A percentile compares a stretch with the other conserved stretches of the same genome.
These are phyloP conservation scores for Talaromyces amestolkiae DNA, from an alignment of 2,329 filamentous ascomycete genomes.

Conservation along the genomic window DNA sequence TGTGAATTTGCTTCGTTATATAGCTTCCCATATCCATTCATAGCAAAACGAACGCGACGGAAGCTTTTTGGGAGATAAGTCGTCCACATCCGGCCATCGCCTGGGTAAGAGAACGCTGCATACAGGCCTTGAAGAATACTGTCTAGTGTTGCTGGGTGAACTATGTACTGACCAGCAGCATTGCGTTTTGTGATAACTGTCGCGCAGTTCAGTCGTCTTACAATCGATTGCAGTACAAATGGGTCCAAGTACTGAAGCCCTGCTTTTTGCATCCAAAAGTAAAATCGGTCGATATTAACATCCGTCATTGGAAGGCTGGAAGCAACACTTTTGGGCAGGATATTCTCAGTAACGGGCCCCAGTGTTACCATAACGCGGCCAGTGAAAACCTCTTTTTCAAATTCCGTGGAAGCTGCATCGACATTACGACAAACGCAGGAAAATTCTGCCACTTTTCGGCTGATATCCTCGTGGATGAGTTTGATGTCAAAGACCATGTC, in stretches of 20 bases:
- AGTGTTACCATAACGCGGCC: not conserved
- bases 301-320: not conserved
- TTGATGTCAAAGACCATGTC: constrained; percentile 1
- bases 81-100: constrained; percentile 19
- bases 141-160: constrained; percentile 17
- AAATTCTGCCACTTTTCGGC: not conserved
- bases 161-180: constrained; percentile 22
- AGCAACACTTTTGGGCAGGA: not conserved
- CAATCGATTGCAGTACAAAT: constrained; percentile 23
- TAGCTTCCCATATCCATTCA: not conserved
- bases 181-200: constrained; percentile 2
- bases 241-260: constrained; percentile 27
- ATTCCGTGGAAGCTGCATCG: not conserved
- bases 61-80: constrained; percentile 23
- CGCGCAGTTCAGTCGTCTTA: constrained; percentile 19
- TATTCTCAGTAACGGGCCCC: not conserved
- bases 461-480: not conserved
- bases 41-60: not conserved
- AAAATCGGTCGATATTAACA: constrained; percentile 4
- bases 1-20: not conserved
- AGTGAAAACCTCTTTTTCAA: constrained; percentile 1
- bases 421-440: constrained; percentile 4
- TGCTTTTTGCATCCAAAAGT: constrained; percentile 3
- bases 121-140: constrained; percentile 13
- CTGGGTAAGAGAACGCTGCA: constrained; percentile 17